A percentile compares a stretch with the other conserved stretches of the same genome.
These are phyloP conservation scores for Avena insularis DNA, from an alignment of 176 grass and related monocot species.

Conservation along the genomic window DNA sequence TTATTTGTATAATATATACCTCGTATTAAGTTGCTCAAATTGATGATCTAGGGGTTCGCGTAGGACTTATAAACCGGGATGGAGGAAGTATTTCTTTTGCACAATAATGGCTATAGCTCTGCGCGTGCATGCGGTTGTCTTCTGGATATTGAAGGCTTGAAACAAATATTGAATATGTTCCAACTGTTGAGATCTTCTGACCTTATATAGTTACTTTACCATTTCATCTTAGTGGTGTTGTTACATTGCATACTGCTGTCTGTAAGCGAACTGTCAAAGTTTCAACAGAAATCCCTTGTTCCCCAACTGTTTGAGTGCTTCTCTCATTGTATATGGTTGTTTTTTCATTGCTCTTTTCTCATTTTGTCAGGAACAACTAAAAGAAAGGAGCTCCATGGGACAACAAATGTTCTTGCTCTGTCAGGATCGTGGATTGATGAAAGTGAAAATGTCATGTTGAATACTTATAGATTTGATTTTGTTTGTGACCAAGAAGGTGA, in stretches of 20 bases:
- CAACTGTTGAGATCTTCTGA: slow-evolving; percentile 16
- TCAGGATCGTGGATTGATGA: slow-evolving; percentile 78
- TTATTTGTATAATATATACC: too few species aligned
- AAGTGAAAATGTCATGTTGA: slow-evolving; percentile 58
- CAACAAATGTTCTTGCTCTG: slow-evolving; percentile 49
- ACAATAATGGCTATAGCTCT: slow-evolving; percentile 27
- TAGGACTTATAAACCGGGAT: too few species aligned
- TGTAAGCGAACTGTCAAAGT: slow-evolving; percentile 25
- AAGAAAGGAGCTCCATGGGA: slow-evolving; percentile 89
- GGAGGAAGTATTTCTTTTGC: slow-evolving; percentile 10
- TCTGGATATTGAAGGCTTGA: slow-evolving; percentile 21
- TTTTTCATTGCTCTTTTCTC: slow-evolving; percentile 21
- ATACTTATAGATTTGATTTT: slow-evolving; percentile 79
- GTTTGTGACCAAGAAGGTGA: slow-evolving; percentile 69
- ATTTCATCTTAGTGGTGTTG: slow-evolving; percentile 20
- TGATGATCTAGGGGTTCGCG: too few species aligned
- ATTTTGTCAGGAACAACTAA: slow-evolving; percentile 81
- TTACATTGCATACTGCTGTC: slow-evolving; percentile 29
- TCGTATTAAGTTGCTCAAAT: too few species aligned
- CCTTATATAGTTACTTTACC: slow-evolving; percentile 18
- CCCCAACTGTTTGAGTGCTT: slow-evolving; percentile 16
- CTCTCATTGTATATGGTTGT: slow-evolving; percentile 13
- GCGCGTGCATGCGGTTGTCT: background rate
- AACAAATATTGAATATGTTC: slow-evolving; percentile 23
- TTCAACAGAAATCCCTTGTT: slow-evolving; percentile 14